These are phyloP conservation scores for Chaetomidium leptoderma DNA, from an alignment of 495 filamentous ascomycete genomes.

Conservation along the genomic window DNA sequence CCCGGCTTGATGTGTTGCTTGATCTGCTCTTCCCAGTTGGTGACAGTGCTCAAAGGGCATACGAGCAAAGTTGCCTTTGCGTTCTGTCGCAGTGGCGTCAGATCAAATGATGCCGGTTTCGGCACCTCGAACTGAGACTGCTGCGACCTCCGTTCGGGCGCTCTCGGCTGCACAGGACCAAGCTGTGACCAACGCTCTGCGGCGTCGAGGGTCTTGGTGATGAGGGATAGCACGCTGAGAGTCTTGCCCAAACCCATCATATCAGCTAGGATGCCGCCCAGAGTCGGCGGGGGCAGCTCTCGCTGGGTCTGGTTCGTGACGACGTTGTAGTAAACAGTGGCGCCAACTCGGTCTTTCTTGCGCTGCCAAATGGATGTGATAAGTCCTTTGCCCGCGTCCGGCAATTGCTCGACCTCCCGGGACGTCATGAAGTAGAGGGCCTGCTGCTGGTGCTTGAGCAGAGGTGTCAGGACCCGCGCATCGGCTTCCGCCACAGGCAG, in stretches of 20 bases:
- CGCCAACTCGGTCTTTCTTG: conserved; percentile 48
- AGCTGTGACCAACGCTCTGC: conserved; percentile 55
- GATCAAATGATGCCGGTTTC: conserved; percentile 30
- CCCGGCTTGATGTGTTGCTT: conserved; percentile 66
- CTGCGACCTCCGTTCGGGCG: conserved; percentile 36
- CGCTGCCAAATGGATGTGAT: conserved; percentile 73
- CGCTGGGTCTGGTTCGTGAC: conserved; percentile 67
- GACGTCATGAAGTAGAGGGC: conserved; percentile 81
- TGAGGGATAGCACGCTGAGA: conserved; percentile 75
- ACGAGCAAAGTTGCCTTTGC: conserved; percentile 80
- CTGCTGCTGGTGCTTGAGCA: conserved; percentile 88
- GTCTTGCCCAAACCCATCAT: conserved; percentile 99
- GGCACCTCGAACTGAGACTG: conserved; percentile 36
- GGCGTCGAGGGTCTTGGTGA: conserved; percentile 57
- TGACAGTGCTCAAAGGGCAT: conserved; percentile 82
- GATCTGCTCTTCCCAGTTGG: conserved; percentile 90
- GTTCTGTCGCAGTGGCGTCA: conserved; percentile 57
- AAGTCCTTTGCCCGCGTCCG: conserved; percentile 40
- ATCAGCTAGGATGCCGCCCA: conserved; percentile 90
- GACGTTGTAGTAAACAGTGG: conserved; percentile 66
- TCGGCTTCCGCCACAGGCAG: conserved; percentile 70
- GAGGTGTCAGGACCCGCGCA: conserved; percentile 56
- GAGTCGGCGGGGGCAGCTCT: conserved; percentile 61
- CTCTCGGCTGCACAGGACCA: conserved; percentile 38
- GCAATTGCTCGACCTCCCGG: conserved; percentile 58